Base-by-base conservation (phyloP, 352 stramenopile genomes). In the Phytophthora chlamydospora region DNA sequence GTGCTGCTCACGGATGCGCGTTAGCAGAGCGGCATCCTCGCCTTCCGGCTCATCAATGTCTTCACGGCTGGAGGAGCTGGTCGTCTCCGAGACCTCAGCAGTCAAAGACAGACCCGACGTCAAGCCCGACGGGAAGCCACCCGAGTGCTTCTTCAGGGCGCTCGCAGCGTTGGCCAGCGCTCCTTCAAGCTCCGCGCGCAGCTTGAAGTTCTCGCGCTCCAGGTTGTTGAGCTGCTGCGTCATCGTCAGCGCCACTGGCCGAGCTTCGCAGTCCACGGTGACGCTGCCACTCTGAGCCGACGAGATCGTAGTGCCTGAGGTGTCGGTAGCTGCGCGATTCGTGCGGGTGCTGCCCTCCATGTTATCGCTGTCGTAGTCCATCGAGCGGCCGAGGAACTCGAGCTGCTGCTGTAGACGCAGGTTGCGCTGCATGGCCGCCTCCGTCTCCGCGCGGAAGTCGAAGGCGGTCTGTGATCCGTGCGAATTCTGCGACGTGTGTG, bases 191-290 rank as follows among this genome's bases (percentile, higher is more conserved):
- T 92, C 81, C 24, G 65, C 68, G n/a, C 82, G 76, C 38, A 92
- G 68, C 32, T 78, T 62, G 40, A 89, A 89, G 51, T 92, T 92
- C 51, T 92, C 83, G 0, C 83, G 79, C 46, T 92, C 83, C 6
- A 92, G 68, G 12, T 73, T 79, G 39, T 90, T 89, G 24, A 92
- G 47, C 62, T 92, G 83, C 62, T 90, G 79, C 4, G 78, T 90
- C 66, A 92, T 85, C 1, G 78, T 87, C 12, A 83, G 45, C 13
- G 68, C 68, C 32, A 88, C 75, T 0, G 76, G 72, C 31, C 79
- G 75, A 43, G 64, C 63, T 21, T 64, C 63, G 29, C 55, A 42
- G 14, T 65, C 56, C 16, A 69, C 51, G 4, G 44, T 66, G 34
- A 67, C 53, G 36, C 70, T 74, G 32, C 53, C 62, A 14, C 62